phyloP scores from a whole-genome alignment of 345 rosid genomes.

The Jatropha curcas region DNA sequence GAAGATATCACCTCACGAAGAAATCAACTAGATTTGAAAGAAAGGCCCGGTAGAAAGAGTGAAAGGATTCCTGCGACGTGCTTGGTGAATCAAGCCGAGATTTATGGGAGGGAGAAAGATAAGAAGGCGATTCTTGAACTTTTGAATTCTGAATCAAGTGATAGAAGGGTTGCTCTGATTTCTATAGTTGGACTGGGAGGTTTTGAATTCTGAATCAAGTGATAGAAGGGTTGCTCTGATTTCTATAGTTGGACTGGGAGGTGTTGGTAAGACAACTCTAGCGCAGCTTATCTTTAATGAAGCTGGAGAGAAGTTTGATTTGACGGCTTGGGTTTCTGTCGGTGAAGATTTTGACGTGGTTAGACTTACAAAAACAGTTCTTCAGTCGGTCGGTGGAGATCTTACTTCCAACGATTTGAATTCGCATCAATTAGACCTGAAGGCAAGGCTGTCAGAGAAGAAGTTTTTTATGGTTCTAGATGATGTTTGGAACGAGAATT shows the following conservation, averaged over 20 bases:
- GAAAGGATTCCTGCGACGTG: constrained; percentile 25
- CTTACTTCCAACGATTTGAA: constrained; percentile 10
- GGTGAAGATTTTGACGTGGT: background rate
- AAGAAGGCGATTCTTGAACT: background rate
- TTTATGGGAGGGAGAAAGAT: background rate
- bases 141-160: background rate
- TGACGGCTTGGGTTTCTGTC: constrained; percentile 16
- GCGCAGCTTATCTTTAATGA: background rate
- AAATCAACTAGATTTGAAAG: constrained; percentile 13
- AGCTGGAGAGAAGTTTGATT: background rate
- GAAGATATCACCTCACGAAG: constrained; percentile 13
- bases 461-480: constrained; percentile 29
- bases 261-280: background rate
- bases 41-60: background rate
- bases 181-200: background rate
- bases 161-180: background rate
- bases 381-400: background rate
- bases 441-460: constrained; percentile 9
- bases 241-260: background rate
- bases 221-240: background rate
- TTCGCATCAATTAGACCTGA: constrained; percentile 14
- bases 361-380: constrained; percentile 2
- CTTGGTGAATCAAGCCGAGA: background rate
- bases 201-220: background rate
- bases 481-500: constrained; percentile 31